Evolutionary conservation across 2,329 filamentous ascomycete species (phyloP), one percentile per base, ranked within the genome.

Genomic region (Epichloe amarillans): DNA sequence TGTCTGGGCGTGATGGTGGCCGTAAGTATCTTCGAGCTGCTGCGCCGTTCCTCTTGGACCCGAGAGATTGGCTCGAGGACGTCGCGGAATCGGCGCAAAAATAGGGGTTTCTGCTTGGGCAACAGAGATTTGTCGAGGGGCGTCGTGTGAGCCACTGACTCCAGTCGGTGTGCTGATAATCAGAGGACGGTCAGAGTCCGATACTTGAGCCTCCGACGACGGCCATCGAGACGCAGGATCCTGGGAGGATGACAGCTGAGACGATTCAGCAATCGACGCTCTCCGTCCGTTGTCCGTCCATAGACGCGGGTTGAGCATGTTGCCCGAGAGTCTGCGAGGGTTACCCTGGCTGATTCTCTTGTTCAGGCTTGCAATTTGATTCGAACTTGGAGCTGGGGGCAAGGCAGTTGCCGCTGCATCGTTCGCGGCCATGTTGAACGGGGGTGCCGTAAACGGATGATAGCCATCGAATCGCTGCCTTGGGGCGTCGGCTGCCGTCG

Each of bases 81-180:
- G 74, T 14, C 72, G 72, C 38, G 74, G 72, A 4, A 80, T 67
- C 0, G 78, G 78, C 0, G 77, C 74, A 21, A 78, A 60, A 42
- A 81, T 70, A 2, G 72, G 69, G 1, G 72, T 68, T 38, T 74
- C 74, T 2, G 61, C 60, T 17, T 62, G 61, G 12, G 59, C 61
- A 14, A 60, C 58, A n/a, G 64, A 64, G 17, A 59, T 59, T 33
- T 60, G 63, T 11, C 64, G 64, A 5, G 58, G 72, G 2, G 65
- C 58, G 51, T 80, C 77, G 54, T 72, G 77, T 1, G 72, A 75
- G 3, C 77, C 77, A 0, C 70, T 66, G 8, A 80, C 69, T 15
- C 78, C 78, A 10, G 65, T 71, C 1, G 77, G 77, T 3, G 78
- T 81, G 61, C 77, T 81, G 61, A 82, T 80, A 50, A 81, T 81